A percentile compares a stretch with the other conserved stretches of the same genome.
Evolutionary conservation across 2,329 filamentous ascomycete species (phyloP).

Genomic region (Monosporascus cannonballus): DNA sequence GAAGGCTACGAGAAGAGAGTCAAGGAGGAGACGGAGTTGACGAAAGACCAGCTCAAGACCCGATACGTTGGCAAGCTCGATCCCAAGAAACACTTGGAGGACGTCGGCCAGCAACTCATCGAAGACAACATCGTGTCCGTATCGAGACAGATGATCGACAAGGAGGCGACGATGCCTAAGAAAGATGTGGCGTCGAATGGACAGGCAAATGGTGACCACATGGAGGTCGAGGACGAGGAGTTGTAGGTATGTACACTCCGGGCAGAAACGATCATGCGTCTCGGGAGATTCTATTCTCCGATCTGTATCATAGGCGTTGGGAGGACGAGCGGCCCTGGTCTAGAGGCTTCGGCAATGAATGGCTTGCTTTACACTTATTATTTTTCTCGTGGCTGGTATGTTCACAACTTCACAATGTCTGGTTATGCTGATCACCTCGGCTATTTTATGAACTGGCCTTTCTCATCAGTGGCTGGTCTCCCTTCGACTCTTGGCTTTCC

Average conservation of each 20-base stretch:
- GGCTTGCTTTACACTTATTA: conserved; percentile 15
- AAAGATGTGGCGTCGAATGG: conserved; percentile 51
- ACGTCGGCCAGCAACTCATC: conserved; percentile 92
- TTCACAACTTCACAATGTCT: conserved; percentile 3
- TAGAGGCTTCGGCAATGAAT: conserved; percentile 21
- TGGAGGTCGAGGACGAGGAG: conserved; percentile 63
- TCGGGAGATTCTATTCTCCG: conserved; percentile 10
- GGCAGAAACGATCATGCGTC: conserved; percentile 10
- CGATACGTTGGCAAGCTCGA: conserved; percentile 98
- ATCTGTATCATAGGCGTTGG: conserved; percentile 28
- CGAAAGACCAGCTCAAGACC: conserved; percentile 96
- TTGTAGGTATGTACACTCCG: conserved; percentile 22
- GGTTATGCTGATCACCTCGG: background rate
- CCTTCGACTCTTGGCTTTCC: no score
- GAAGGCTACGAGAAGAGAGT: conserved; percentile 98
- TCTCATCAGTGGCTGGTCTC: no score
- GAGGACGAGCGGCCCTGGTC: conserved; percentile 20
- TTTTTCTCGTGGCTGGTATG: conserved; percentile 4
- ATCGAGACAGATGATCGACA: conserved; percentile 99
- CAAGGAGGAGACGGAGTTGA: conserved; percentile 96
- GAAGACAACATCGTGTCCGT: conserved; percentile 99
- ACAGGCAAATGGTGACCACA: conserved; percentile 49
- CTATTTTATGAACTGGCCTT: no score
- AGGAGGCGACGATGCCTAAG: conserved; percentile 88
- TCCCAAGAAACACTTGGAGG: conserved; percentile 98